Conservation (phyloP, 495 filamentous ascomycete genomes). For the Talaromyces liani region DNA sequence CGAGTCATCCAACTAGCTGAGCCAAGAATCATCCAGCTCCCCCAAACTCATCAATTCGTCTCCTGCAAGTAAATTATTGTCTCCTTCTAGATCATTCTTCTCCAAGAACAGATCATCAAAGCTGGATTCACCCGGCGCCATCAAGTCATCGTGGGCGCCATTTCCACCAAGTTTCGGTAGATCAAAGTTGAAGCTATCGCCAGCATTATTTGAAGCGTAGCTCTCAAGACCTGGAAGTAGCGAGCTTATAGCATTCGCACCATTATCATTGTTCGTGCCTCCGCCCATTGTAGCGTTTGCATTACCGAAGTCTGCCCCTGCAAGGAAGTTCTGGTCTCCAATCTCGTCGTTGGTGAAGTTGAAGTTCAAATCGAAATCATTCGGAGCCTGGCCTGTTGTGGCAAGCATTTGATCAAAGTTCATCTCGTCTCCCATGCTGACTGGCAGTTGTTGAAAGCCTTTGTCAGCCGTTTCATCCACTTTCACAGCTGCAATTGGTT, state of each 20-base stretch:
- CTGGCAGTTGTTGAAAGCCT: slow-evolving; percentile 16
- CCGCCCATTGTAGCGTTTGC: slow-evolving; percentile 15
- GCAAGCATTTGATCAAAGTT: slow-evolving; percentile 34
- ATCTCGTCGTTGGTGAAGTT: slow-evolving; percentile 40
- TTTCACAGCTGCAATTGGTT: slow-evolving; percentile 4
- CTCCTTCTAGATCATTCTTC: slow-evolving; percentile 28
- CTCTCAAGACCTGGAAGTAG: slow-evolving; percentile 23
- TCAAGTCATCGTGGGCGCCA: slow-evolving; percentile 27
- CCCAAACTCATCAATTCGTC: slow-evolving; percentile 37
- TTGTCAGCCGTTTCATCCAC: slow-evolving; percentile 10
- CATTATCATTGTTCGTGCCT: slow-evolving; percentile 13
- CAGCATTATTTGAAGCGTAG: slow-evolving; percentile 24
- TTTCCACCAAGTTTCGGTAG: slow-evolving; percentile 23
- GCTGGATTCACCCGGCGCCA: slow-evolving; percentile 39
- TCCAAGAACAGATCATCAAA: slow-evolving; percentile 47
- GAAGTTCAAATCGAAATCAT: slow-evolving; percentile 39
- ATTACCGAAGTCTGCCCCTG: slow-evolving; percentile 26
- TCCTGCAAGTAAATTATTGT: slow-evolving; percentile 33
- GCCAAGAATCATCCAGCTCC: slow-evolving; percentile 41
- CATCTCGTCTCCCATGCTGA: slow-evolving; percentile 21
- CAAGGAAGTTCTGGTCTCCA: slow-evolving; percentile 37
- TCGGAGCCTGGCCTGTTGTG: slow-evolving; percentile 20
- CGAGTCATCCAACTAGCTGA: slow-evolving; percentile 11
- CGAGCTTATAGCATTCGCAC: slow-evolving; percentile 18
- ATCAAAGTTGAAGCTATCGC: slow-evolving; percentile 37